Percentiles rank a stretch among this genome's conserved stretches.
phyloP scores from a whole-genome alignment of 805 yeast species.

The Suhomyces emberorum region DNA sequence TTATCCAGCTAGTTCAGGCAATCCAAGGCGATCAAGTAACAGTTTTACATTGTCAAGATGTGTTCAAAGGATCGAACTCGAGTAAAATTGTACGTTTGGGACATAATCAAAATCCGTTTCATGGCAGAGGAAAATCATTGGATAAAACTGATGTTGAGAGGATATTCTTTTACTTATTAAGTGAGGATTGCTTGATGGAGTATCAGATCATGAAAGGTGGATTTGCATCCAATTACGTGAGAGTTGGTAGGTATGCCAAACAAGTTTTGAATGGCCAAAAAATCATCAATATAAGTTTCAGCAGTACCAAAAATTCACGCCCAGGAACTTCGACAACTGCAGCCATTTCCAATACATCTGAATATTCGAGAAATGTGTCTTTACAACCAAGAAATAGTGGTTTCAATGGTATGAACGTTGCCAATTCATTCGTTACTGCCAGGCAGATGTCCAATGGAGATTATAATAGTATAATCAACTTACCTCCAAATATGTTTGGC shows the following conservation, averaged over 20 bases:
- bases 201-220: constrained; percentile 75
- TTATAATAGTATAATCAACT: constrained; percentile 10
- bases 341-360: neutral
- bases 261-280: constrained; percentile 43
- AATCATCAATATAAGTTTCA: constrained; percentile 52
- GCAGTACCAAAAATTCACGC: constrained; percentile 15
- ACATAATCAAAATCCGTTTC: constrained; percentile 55
- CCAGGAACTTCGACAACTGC: constrained; percentile 1
- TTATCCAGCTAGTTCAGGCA: constrained; percentile 55
- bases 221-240: constrained; percentile 74
- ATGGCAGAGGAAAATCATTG: constrained; percentile 66
- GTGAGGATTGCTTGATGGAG: constrained; percentile 65
- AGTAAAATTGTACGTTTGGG: constrained; percentile 62
- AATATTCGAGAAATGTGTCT: neutral
- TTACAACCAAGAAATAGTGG: neutral
- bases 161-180: constrained; percentile 72
- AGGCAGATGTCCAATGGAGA: constrained; percentile 13
- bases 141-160: constrained; percentile 75
- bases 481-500: constrained; percentile 17
- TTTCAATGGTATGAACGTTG: constrained; percentile 9
- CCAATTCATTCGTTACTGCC: constrained; percentile 26
- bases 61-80: constrained; percentile 68
- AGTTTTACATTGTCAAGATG: constrained; percentile 74
- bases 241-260: constrained; percentile 55
- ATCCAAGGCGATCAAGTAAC: constrained; percentile 66